phyloP scores from a whole-genome alignment of 1,284 basidiomycete species.

The Sutorius eximius region DNA sequence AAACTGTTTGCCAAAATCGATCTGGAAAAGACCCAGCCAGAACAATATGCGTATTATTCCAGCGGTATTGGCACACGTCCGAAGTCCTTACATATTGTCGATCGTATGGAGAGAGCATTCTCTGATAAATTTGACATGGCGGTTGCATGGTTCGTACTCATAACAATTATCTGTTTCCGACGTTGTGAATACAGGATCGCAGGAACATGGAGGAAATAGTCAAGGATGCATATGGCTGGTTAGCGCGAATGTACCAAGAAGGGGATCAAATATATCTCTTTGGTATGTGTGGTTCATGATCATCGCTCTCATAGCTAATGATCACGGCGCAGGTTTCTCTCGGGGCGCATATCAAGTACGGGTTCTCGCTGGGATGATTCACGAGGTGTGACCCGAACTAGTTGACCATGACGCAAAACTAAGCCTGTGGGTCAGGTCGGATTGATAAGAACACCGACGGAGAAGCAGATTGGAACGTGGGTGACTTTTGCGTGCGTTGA shows the following conservation, averaged over 20 bases:
- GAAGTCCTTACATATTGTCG: slow-evolving; percentile 20
- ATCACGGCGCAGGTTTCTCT: slow-evolving; percentile 39
- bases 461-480: slow-evolving; percentile 29
- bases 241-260: slow-evolving; percentile 37
- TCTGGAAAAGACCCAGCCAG: slow-evolving; percentile 11
- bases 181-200: neutral
- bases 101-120: slow-evolving; percentile 18
- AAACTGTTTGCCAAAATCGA: slow-evolving; percentile 34
- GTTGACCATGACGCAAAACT: neutral
- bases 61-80: slow-evolving; percentile 41
- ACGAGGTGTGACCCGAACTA: slow-evolving; percentile 28
- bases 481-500: neutral
- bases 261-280: slow-evolving; percentile 46
- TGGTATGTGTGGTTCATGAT: slow-evolving; percentile 25
- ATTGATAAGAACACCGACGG: slow-evolving; percentile 23
- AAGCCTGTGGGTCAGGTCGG: slow-evolving; percentile 18
- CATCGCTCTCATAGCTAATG: neutral
- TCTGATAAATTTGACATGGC: slow-evolving; percentile 30
- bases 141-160: slow-evolving; percentile 25
- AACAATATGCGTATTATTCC: slow-evolving; percentile 37
- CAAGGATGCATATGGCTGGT: slow-evolving; percentile 42
- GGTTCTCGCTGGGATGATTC: slow-evolving; percentile 43
- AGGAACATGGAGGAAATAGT: slow-evolving; percentile 32
- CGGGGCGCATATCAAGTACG: slow-evolving; percentile 49
- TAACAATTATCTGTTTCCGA: neutral